Base-by-base conservation (phyloP, 305 asterid genomes). In the Solanum hybrid region DNA sequence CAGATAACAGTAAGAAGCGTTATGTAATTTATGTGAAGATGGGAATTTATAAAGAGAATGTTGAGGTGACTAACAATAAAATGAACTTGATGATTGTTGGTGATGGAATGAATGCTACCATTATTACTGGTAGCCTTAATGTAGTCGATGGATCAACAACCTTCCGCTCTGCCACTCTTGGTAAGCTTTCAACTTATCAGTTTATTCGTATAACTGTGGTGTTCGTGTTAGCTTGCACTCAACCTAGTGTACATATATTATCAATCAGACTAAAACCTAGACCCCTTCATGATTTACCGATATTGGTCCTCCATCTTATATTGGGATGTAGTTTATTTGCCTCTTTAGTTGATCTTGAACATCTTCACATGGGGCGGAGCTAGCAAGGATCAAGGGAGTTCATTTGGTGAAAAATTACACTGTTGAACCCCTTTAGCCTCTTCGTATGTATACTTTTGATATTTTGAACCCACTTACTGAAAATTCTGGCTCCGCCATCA, bases 111-210 rank as follows among this genome's bases (percentile, higher is more conserved):
- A 73, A 92, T 66, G 88, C 91, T 1, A 95, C 95, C 3, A 56
- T 91, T 37, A 90, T 94, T 7, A 92, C 95, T 34, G 96, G 94
- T 24, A 72, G 88, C 87, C 95, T 90, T 78, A 95, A 92, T 37
- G 91, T 85, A 37, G 94, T 37, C 4, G 95, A 92, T 76, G 95
- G 94, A 9, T 66, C 94, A 46, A 90, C 96, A 1, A 95, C 95
- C 29, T 95, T 90, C 94, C 92, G 76, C 20, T 93, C 95, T 76
- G 94, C 95, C 46, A 95, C 96, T 87, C 93, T 95, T 6, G 96
- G 96, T 94, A 88, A 77, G 91, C 3, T 66, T 66, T 66, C 7
- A n/a, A 66, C 5, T 60, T 1, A 60, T 60, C 26, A 7, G 71
- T 60, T 9, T 60, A 20, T 60, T 60, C 11, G 9, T 20, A 20